Percentiles rank a stretch among this genome's conserved stretches.
These are phyloP conservation scores for Cyberlindnera mrakii DNA, from an alignment of 805 yeast genomes.

Conservation along the genomic window DNA sequence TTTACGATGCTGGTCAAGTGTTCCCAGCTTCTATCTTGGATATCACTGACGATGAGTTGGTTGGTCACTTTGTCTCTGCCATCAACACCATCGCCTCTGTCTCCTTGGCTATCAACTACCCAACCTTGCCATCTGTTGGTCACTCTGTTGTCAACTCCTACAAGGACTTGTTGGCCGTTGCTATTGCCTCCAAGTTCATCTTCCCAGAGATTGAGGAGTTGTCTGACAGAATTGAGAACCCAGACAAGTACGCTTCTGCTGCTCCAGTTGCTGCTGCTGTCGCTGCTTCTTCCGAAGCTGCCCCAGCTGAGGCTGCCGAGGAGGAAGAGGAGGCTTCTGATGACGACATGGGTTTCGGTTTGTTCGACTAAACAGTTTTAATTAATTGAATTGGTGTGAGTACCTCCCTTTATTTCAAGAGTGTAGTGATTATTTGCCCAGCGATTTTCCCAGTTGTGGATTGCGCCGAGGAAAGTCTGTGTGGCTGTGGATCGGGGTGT, in stretches of 20 bases:
- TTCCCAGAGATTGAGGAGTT: conserved; percentile 98
- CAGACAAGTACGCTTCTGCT: conserved; percentile 99
- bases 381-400: conserved; percentile 2
- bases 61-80: conserved; percentile 88
- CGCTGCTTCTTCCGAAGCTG: conserved; percentile 66
- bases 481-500: too few relatives aligned
- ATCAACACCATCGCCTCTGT: conserved; percentile 89
- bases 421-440: too few relatives aligned
- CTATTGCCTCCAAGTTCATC: conserved; percentile 97
- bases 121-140: conserved; percentile 98
- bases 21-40: conserved; percentile 97
- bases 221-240: conserved; percentile 99
- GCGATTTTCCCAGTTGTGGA: too few relatives aligned
- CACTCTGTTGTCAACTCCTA: conserved; percentile 98
- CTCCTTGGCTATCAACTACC: conserved; percentile 98
- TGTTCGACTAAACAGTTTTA: conserved; percentile 72
- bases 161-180: conserved; percentile 97
- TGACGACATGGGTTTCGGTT: conserved; percentile 97
- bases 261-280: conserved; percentile 95
- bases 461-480: too few relatives aligned
- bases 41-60: conserved; percentile 95
- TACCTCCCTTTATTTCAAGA: too few relatives aligned
- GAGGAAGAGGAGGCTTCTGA: conserved; percentile 56
- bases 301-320: conserved; percentile 68
- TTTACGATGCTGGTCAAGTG: conserved; percentile 97